Base-by-base conservation (phyloP, 371 early-diverging fungal species). In the Syncephalis fuscata region DNA sequence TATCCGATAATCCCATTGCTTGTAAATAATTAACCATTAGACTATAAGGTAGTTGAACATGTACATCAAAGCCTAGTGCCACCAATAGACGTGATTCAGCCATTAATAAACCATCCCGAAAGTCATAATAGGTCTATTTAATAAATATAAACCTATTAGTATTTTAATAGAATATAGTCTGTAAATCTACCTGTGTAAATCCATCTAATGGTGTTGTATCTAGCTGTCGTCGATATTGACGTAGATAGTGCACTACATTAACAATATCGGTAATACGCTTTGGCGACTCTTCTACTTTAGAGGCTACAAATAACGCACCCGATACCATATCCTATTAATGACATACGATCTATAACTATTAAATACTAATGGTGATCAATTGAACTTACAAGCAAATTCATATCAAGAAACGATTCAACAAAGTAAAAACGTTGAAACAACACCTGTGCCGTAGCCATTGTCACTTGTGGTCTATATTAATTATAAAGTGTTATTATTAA, bases 381-480 rank as follows among this genome's bases (percentile, higher is more conserved):
- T 39, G 9, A 41, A 26, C 71, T 48, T 68, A 85, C 88, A 61
- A 76, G 54, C 27, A 86, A 60, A 10, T 73, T 71, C 60, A 77
- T 78, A 17, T 80, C 62, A 48, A 71, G 73, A 11, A 90, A 59
- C 2, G 88, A 77, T 0, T 87, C 77, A 50, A 80, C 64, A 49
- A 71, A 87, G 63, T 76, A 96, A 71, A 93, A 93, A 7, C 96
- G 79, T 49, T 92, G 90, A 43, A 93, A 78, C 21, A 96, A 65
- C 1, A 90, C 85, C 59, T 92, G 91, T 1, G 93, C 92, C n/a
- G 91, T 91, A 2, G 92, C 90, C 75, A 91, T 85, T 0, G 88
- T 85, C 7, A 84, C 81, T 48, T 96, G 96, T 14, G 95, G 92
- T 24, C 91, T 90, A 37, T 23, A 45, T 1, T 39, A 37, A 19